These are phyloP conservation scores for button mushroom (Agaricus bisporus) DNA, from an alignment of 768 basidiomycete species.

Conservation along the genomic window DNA sequence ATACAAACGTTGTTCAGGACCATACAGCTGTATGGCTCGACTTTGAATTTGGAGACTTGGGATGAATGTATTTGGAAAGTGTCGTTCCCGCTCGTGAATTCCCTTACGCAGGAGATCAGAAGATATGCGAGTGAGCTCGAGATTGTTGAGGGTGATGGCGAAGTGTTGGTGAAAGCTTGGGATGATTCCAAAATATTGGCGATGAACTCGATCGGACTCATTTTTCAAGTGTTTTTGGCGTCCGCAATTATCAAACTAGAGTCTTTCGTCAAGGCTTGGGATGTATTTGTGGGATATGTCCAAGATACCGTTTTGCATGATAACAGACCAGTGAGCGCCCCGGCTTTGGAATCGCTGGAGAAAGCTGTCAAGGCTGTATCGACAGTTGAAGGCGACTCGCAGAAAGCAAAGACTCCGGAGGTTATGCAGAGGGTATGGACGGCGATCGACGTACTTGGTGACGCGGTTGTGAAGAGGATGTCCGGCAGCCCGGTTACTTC, in stretches of 20 bases:
- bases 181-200: constrained; percentile 88
- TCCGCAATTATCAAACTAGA: constrained; percentile 68
- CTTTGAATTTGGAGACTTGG: constrained; percentile 80
- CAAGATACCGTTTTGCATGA: constrained; percentile 66
- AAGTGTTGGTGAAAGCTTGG: constrained; percentile 49
- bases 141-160: constrained; percentile 10
- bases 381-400: constrained; percentile 28
- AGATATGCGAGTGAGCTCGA: constrained; percentile 21
- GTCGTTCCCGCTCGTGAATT: constrained; percentile 79
- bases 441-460: constrained; percentile 62
- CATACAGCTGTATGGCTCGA: constrained; percentile 88
- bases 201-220: constrained; percentile 74
- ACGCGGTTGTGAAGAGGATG: constrained; percentile 19
- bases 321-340: constrained; percentile 63
- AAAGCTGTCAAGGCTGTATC: constrained; percentile 63
- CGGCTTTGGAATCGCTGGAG: constrained; percentile 82
- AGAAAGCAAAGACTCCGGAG: constrained; percentile 35
- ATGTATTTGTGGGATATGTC: constrained; percentile 66
- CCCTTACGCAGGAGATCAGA: constrained; percentile 54
- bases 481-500: constrained; percentile 25
- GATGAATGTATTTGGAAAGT: constrained; percentile 88
- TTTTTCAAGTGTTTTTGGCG: constrained; percentile 76
- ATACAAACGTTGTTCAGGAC: constrained; percentile 94
- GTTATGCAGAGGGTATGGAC: constrained; percentile 64
- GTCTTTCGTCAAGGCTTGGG: constrained; percentile 69